phyloP scores from a whole-genome alignment of 257 asterid genomes.

The Solanum paucissectum region DNA sequence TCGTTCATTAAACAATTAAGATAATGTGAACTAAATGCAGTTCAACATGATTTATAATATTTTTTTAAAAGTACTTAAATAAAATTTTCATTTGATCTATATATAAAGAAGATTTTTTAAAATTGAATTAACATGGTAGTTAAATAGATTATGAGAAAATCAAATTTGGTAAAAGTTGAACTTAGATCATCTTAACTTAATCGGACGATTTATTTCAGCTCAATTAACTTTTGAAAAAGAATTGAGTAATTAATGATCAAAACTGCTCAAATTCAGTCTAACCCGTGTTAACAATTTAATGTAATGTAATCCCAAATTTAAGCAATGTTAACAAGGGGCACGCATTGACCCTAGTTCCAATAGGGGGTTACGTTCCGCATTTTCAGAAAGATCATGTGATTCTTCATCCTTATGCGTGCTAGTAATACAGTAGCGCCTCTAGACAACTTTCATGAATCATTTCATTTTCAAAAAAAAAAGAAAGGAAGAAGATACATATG shows the following conservation, averaged over 20 bases:
- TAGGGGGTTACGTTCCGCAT: slow-evolving; percentile 1
- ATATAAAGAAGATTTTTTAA: neutral
- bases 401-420: neutral
- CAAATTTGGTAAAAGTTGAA: neutral
- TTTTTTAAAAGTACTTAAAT: neutral
- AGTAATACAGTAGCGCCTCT: neutral
- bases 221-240: neutral
- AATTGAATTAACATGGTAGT: neutral
- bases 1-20: neutral
- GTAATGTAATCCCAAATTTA: neutral
- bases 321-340: neutral
- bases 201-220: too few species aligned
- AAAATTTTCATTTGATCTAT: neutral
- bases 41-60: neutral
- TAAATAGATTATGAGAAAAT: neutral
- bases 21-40: neutral
- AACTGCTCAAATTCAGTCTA: neutral
- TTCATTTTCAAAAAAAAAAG: neutral
- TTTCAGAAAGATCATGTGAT: neutral
- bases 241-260: neutral
- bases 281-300: neutral
- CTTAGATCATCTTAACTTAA: neutral
- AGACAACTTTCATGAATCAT: neutral
- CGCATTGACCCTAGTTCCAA: slow-evolving; percentile 1
- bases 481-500: neutral